These are phyloP conservation scores for Cryphonectria carpinicola DNA, from an alignment of 2,329 filamentous ascomycete genomes.

Conservation along the genomic window DNA sequence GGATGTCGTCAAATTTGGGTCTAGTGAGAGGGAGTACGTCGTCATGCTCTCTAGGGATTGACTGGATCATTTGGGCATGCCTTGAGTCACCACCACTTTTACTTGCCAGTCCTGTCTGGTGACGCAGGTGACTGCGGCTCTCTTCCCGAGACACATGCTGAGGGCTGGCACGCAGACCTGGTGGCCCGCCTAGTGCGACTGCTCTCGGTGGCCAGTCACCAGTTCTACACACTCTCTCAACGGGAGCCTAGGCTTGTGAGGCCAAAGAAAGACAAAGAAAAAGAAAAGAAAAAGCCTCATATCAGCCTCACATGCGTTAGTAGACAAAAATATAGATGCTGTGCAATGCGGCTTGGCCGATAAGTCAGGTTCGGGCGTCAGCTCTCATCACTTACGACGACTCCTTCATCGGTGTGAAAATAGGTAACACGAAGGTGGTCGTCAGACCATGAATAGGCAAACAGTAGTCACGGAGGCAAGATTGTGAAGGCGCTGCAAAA, in stretches of 20 bases:
- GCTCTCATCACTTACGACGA: constrained; percentile 11
- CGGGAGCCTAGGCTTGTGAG: constrained; percentile 8
- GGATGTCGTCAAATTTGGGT: constrained; percentile 86
- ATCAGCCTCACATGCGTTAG: constrained; percentile 15
- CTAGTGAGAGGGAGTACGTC: constrained; percentile 93
- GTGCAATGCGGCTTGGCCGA: constrained; percentile 1
- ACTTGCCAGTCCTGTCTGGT: background rate
- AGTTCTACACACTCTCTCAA: background rate
- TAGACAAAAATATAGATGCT: constrained; percentile 7
- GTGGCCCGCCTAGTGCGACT: constrained; percentile 5
- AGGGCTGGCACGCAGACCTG: constrained; percentile 1
- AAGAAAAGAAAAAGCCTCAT: background rate
- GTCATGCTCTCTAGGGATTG: constrained; percentile 71
- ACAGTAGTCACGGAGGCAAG: constrained; percentile 6
- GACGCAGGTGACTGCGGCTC: constrained; percentile 16
- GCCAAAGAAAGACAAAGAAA: background rate
- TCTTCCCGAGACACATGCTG: constrained; percentile 14
- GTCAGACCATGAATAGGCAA: constrained; percentile 11
- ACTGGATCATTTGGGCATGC: constrained; percentile 16
- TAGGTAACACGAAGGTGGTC: constrained; percentile 4
- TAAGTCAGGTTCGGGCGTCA: constrained; percentile 6
- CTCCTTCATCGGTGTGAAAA: background rate
- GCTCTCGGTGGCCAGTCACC: background rate
- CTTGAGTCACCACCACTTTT: background rate
- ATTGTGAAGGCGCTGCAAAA: constrained; percentile 3